Base-by-base conservation (phyloP, 2,329 filamentous ascomycete species). In the Alternaria tenuissima region DNA sequence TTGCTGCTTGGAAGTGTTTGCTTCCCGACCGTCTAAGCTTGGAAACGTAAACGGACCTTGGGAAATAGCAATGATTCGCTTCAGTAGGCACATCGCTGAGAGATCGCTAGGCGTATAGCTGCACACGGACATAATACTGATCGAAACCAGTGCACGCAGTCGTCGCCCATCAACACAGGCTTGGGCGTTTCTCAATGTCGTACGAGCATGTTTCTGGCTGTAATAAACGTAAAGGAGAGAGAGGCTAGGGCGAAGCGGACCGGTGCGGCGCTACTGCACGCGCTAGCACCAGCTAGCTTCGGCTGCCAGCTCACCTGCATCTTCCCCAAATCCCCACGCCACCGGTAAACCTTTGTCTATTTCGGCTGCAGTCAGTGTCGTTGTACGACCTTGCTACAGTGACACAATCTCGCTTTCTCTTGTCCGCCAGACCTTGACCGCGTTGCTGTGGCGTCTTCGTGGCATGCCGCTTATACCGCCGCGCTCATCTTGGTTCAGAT, bases 241-340 rank as follows among this genome's bases (percentile, higher is more conserved):
- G 28, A 22, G 44, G 44, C 28, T 30, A 48, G 44, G 2, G 34
- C 28, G 2, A 24, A 14, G 44, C 44, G 44, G 44, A 34, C 44
- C 44, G 18, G 28, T 48, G 44, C 44, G 30, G 44, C 30, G 44
- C 44, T 48, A 48, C 44, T 22, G 44, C 44, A 22, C 44, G 14
- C 12, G 14, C 14, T 34, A 34, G 9, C 32, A 34, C 32, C 9
- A 11, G 32, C 9, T 34, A 34, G 32, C 32, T 34, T 34, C 11
- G 32, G 12, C 32, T 5, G 32, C 32, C 32, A 16, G 32, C 5
- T 34, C 32, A 11, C 12, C 32, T 48, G 28, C 28, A 48, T 34
- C 18, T 48, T 28, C 46, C 30, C 18, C 44, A 20, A 30, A 34
- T 24, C 3, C 14, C 12, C 28, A 48, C 18, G 46, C 46, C 46